Conservation (phyloP, 2,329 filamentous ascomycete genomes). For the Aspergillus sp. region DNA sequence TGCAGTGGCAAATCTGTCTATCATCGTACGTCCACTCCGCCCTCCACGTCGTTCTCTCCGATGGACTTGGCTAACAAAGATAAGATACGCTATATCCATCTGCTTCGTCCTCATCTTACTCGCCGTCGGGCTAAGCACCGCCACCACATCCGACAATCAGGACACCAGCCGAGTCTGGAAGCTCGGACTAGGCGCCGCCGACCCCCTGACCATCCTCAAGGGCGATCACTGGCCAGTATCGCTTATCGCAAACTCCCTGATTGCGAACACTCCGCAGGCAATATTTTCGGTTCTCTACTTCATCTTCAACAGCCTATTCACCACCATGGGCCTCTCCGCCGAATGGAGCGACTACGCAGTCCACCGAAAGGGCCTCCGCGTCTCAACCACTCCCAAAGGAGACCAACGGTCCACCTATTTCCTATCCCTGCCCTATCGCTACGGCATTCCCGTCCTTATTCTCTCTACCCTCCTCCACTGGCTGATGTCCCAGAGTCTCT, state of each 20-base stretch:
- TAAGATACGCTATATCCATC: too few species aligned
- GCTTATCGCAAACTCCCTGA: constrained; percentile 15
- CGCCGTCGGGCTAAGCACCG: neutral
- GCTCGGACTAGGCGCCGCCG: neutral
- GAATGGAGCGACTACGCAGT: constrained; percentile 48
- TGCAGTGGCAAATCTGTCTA: too few species aligned
- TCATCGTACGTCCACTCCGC: too few species aligned
- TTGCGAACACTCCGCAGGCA: constrained; percentile 36
- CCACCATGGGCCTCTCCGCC: constrained; percentile 44
- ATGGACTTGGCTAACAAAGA: too few species aligned
- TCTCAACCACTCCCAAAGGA: constrained; percentile 32
- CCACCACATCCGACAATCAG: neutral
- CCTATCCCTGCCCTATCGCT: constrained; percentile 18
- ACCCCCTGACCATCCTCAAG: constrained; percentile 1
- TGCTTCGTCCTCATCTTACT: neutral
- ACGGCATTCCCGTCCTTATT: constrained; percentile 36
- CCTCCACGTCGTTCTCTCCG: too few species aligned
- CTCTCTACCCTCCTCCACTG: constrained; percentile 40
- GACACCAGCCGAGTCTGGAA: neutral
- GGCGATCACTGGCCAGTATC: neutral
- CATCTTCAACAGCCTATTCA: constrained; percentile 36
- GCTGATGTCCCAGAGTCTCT: constrained; percentile 46
- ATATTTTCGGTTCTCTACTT: constrained; percentile 35
- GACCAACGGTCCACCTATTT: constrained; percentile 43
- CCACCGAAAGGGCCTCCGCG: constrained; percentile 34